Percentiles rank a stretch among this genome's conserved stretches.
Conservation (phyloP, 345 rosid species). For the Eucalyptus shirleyi region DNA sequence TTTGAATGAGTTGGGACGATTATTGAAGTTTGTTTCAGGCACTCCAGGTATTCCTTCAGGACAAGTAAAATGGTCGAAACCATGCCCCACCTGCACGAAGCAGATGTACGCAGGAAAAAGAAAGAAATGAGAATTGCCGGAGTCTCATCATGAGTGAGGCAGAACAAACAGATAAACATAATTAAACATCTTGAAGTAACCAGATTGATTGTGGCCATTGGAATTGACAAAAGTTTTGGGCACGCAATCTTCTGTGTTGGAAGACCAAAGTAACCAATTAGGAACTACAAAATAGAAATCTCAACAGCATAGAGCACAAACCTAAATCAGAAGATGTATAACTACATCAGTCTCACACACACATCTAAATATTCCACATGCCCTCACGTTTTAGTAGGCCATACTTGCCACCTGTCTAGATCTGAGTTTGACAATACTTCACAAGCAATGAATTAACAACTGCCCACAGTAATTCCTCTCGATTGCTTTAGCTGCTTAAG, state of each 20-base stretch:
- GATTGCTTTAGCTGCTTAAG: not conserved
- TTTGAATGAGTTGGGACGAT: conserved; percentile 69
- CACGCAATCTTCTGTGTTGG: not conserved
- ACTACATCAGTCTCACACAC: not conserved
- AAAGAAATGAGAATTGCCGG: not conserved
- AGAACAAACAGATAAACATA: not conserved
- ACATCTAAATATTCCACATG: not conserved
- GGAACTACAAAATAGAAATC: not conserved
- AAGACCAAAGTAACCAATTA: not conserved
- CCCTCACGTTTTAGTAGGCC: not conserved
- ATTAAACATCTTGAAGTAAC: not conserved
- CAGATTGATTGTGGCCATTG: not conserved
- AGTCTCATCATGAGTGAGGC: not conserved
- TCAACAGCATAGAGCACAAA: not conserved
- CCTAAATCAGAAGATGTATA: not conserved
- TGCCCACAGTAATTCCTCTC: not conserved
- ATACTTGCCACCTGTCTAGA: not conserved
- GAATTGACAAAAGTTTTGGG: not conserved
- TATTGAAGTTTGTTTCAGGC: conserved; percentile 71
- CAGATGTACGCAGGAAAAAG: not conserved
- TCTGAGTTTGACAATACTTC: not conserved
- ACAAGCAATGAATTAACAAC: not conserved
- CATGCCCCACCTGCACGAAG: conserved; percentile 49
- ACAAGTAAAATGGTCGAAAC: conserved; percentile 54
- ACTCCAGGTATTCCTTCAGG: conserved; percentile 75